Evolutionary conservation across 2,329 filamentous ascomycete genomes (phyloP).

Genomic region (Penicillium psychrosexuale): DNA sequence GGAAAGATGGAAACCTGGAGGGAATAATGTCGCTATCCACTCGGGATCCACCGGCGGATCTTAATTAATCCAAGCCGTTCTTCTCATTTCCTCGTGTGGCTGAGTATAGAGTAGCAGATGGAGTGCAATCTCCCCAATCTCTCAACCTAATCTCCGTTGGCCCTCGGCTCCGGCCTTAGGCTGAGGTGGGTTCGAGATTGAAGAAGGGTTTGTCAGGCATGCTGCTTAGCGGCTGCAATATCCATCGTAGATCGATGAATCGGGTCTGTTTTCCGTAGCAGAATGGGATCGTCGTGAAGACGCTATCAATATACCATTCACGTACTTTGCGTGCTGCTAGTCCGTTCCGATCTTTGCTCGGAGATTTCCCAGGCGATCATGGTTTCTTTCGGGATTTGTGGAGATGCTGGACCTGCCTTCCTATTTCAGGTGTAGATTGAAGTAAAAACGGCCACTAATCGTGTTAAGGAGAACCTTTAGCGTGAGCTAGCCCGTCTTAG

Average conservation of each 20-base stretch:
- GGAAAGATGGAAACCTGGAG: conserved; percentile 14
- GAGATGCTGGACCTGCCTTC: conserved; percentile 5
- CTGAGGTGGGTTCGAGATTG: not conserved
- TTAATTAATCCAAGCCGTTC: conserved; percentile 15
- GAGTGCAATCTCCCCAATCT: not conserved
- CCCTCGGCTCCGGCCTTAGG: conserved; percentile 5
- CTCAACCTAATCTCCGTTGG: not conserved
- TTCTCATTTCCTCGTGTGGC: conserved; percentile 11
- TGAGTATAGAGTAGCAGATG: not conserved
- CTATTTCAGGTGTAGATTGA: conserved; percentile 17
- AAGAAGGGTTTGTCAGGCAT: not conserved
- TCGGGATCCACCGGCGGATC: conserved; percentile 19
- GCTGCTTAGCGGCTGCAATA: not conserved
- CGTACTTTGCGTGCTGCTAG: not conserved
- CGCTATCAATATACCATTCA: not conserved
- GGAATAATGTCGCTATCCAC: conserved; percentile 21
- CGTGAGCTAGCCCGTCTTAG: not conserved
- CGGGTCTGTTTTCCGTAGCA: not conserved
- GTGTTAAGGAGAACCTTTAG: not conserved
- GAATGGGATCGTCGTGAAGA: not conserved
- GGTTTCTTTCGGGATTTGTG: conserved; percentile 22
- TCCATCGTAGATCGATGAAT: not conserved
- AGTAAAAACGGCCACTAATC: conserved; percentile 12
- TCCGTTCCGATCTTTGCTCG: not conserved
- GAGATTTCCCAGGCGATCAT: not conserved